These are phyloP conservation scores for Porogramme epimiltina DNA, from an alignment of 1,284 basidiomycete species.

Conservation along the genomic window DNA sequence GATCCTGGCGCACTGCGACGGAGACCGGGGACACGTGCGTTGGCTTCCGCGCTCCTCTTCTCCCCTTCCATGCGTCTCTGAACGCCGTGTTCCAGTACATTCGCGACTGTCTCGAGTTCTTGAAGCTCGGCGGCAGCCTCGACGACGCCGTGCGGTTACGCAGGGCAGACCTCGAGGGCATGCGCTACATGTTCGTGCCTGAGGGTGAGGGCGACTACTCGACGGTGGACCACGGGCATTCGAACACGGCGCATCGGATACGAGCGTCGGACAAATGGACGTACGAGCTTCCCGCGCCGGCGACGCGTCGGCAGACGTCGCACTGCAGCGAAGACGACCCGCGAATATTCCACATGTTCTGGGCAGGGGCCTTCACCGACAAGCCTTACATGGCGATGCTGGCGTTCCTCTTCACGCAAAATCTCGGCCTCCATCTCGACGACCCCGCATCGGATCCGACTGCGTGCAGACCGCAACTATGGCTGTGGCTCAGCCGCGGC, in stretches of 20 bases:
- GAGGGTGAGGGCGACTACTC: slow-evolving; percentile 45
- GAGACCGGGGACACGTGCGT: slow-evolving; percentile 61
- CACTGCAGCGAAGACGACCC: slow-evolving; percentile 69
- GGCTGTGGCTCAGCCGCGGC: slow-evolving; percentile 76
- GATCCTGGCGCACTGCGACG: slow-evolving; percentile 86
- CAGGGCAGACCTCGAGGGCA: slow-evolving; percentile 58
- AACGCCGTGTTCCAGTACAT: slow-evolving; percentile 53
- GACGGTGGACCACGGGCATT: slow-evolving; percentile 21
- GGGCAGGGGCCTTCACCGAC: slow-evolving; percentile 80
- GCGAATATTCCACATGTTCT: slow-evolving; percentile 80
- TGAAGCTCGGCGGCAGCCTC: slow-evolving; percentile 66
- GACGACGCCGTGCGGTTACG: slow-evolving; percentile 62
- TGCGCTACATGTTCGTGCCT: slow-evolving; percentile 69
- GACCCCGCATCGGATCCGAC: slow-evolving; percentile 33
- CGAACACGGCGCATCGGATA: slow-evolving; percentile 1
- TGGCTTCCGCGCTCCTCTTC: neutral
- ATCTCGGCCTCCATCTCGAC: slow-evolving; percentile 61
- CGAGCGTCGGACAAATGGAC: slow-evolving; percentile 40
- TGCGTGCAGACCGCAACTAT: slow-evolving; percentile 70
- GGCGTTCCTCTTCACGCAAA: slow-evolving; percentile 78
- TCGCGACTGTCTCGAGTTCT: slow-evolving; percentile 75
- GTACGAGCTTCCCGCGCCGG: slow-evolving; percentile 33
- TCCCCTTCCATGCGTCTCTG: neutral
- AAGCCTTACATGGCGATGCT: slow-evolving; percentile 77
- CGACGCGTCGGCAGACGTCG: slow-evolving; percentile 36